Evolutionary conservation across 495 filamentous ascomycete genomes (phyloP).

Genomic region (Friedmanniomyces endolithicus): DNA sequence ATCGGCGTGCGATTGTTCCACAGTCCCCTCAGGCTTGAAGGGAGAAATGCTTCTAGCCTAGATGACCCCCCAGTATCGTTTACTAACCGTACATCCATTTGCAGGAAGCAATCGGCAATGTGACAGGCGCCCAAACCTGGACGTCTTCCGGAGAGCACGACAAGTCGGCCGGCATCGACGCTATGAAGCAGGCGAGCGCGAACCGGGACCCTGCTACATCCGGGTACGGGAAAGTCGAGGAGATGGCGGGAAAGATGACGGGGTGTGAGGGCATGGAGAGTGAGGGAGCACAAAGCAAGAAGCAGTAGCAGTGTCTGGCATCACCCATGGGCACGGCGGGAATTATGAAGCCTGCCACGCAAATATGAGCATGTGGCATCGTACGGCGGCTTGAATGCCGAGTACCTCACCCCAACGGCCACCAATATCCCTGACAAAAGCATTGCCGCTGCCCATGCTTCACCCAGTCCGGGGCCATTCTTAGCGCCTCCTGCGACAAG

Average conservation of each 20-base stretch:
- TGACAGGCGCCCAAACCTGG: slow-evolving; percentile 28
- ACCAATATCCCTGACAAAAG: slow-evolving; percentile 30
- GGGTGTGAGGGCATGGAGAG: slow-evolving; percentile 33
- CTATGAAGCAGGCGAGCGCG: slow-evolving; percentile 29
- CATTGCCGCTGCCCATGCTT: slow-evolving; percentile 41
- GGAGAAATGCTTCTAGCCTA: too few species aligned
- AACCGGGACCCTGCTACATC: slow-evolving; percentile 21
- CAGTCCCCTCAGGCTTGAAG: too few species aligned
- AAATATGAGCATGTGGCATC: too few species aligned
- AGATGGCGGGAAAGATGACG: slow-evolving; percentile 26
- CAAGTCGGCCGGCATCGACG: slow-evolving; percentile 26
- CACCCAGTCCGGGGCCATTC: slow-evolving; percentile 36
- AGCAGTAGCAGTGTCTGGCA: too few species aligned
- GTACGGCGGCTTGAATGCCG: too few species aligned
- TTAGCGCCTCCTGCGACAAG: slow-evolving; percentile 20
- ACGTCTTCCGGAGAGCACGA: slow-evolving; percentile 24
- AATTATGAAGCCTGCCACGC: too few species aligned
- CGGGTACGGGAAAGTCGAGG: slow-evolving; percentile 30
- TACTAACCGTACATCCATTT: too few species aligned
- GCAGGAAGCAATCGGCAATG: slow-evolving; percentile 27
- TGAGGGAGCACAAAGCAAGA: slow-evolving; percentile 28
- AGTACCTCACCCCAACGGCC: neutral
- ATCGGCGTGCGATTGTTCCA: too few species aligned
- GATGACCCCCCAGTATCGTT: too few species aligned
- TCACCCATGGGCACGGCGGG: too few species aligned